Conservation (phyloP, 495 filamentous ascomycete species). For the Thermothielavioides terrestris region DNA sequence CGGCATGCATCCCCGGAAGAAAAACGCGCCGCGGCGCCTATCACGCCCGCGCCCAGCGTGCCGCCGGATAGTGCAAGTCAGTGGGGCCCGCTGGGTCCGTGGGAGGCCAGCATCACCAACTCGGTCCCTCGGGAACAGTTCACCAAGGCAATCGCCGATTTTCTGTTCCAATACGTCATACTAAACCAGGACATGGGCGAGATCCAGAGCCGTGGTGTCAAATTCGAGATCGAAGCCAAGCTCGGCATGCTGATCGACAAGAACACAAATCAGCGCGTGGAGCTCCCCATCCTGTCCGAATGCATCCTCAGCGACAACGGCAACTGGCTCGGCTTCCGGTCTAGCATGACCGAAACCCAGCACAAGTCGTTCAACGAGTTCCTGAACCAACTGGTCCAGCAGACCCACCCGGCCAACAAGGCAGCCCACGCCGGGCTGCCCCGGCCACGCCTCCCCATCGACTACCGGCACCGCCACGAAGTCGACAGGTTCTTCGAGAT, state of each 20-base stretch:
- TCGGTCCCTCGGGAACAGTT: constrained; percentile 58
- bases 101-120: constrained; percentile 67
- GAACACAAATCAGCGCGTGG: constrained; percentile 56
- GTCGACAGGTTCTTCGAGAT: constrained; percentile 76
- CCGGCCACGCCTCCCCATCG: constrained; percentile 52
- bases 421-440: constrained; percentile 17
- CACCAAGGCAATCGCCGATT: constrained; percentile 61
- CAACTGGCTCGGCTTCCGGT: constrained; percentile 54
- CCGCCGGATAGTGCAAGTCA: constrained; percentile 4
- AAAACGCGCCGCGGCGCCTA: constrained; percentile 26
- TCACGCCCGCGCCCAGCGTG: constrained; percentile 2
- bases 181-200: constrained; percentile 47
- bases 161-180: constrained; percentile 62
- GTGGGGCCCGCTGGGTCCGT: constrained; percentile 43
- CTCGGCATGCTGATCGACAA: constrained; percentile 70
- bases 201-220: constrained; percentile 46
- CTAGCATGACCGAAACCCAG: constrained; percentile 75
- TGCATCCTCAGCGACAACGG: constrained; percentile 50
- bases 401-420: constrained; percentile 42
- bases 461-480: constrained; percentile 73
- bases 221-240: constrained; percentile 89
- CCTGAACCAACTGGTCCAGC: constrained; percentile 59
- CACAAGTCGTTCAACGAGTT: constrained; percentile 70
- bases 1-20: constrained; percentile 43
- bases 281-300: constrained; percentile 56